Evolutionary conservation across 352 stramenopile genomes (phyloP).

Genomic region (Pythium utonaiense): DNA sequence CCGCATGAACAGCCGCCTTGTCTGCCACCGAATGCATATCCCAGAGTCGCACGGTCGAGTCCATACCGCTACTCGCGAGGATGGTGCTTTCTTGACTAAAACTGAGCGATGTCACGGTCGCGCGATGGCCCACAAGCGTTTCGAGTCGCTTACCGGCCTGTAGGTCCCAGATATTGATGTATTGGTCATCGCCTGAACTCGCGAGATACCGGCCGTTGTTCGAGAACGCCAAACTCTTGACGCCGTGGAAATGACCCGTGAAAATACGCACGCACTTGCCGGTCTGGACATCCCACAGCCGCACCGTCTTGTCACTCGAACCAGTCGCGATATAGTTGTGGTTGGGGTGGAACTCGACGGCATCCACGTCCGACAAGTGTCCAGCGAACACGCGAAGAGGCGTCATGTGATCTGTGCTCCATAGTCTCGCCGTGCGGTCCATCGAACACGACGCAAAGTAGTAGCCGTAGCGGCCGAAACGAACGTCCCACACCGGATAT

Average conservation of each 20-base stretch:
- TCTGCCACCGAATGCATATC: constrained; percentile 78
- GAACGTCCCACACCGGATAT: constrained; percentile 91
- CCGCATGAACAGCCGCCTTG: constrained; percentile 28
- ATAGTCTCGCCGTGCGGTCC: constrained; percentile 92
- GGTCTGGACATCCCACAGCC: constrained; percentile 93
- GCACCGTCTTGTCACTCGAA: constrained; percentile 92
- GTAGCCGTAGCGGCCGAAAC: constrained; percentile 89
- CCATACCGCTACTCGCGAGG: constrained; percentile 68
- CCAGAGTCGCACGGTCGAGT: constrained; percentile 79
- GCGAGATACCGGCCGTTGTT: constrained; percentile 88
- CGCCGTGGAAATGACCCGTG: constrained; percentile 85
- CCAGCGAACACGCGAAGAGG: constrained; percentile 92
- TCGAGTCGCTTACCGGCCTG: constrained; percentile 84
- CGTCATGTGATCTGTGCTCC: constrained; percentile 89
- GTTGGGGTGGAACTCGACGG: constrained; percentile 93
- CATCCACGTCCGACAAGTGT: constrained; percentile 91
- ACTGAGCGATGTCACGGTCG: constrained; percentile 64
- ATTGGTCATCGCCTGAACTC: constrained; percentile 81
- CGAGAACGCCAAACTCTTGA: constrained; percentile 89
- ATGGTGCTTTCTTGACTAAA: constrained; percentile 81
- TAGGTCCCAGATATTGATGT: constrained; percentile 94
- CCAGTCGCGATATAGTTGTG: constrained; percentile 94
- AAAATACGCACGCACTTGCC: constrained; percentile 92
- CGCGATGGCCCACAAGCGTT: constrained; percentile 76
- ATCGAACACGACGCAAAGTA: constrained; percentile 95